Base-by-base conservation (phyloP, 1,284 basidiomycete species). In the Calocybe gambosa region DNA sequence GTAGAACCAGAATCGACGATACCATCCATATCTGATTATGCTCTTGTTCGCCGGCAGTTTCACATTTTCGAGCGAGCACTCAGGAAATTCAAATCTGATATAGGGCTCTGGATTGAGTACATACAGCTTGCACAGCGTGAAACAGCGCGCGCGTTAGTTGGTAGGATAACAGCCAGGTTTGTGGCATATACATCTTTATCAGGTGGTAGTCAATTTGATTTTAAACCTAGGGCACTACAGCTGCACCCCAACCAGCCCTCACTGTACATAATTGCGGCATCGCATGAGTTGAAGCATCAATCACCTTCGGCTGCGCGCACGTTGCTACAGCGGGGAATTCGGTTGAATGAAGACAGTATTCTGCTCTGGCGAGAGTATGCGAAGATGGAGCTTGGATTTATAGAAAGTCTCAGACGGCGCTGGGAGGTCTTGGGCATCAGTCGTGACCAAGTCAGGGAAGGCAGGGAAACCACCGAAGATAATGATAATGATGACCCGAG, bases 21-120 rank as follows among this genome's bases (percentile, higher is more conserved):
- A 33, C 73, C 79, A 0, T 84, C 85, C 1, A 70, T 92, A 40
- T 92, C 89, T 6, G 86, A 89, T 61, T 91, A 85, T 59, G 86
- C 89, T 5, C 75, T 93, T 42, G 83, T 89, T 21, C 76, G 84
- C 47, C 69, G 92, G 53, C 88, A 92, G 57, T 85, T 92, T 61
- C 84, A 90, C 57, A 92, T 96, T 55, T 92, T 93, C 56, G 92
- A 96, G 65, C 82, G 93, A 19, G 90, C 90, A 2, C 75, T 94
- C 13, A 84, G 80, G 62, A 89, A 87, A 61, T 95, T 96, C 76
- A 92, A 92, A 59, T 78, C 78, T 13, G 93, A 96, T 59, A 74
- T 95, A 4, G 82, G 77, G 1, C 74, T 93, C 0, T 97, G 93
- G 93, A 70, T 89, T 42, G 84, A 92, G 50, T 96, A 96, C 60